phyloP scores from a whole-genome alignment of 495 filamentous ascomycete species.

The Penicillium daleae region DNA sequence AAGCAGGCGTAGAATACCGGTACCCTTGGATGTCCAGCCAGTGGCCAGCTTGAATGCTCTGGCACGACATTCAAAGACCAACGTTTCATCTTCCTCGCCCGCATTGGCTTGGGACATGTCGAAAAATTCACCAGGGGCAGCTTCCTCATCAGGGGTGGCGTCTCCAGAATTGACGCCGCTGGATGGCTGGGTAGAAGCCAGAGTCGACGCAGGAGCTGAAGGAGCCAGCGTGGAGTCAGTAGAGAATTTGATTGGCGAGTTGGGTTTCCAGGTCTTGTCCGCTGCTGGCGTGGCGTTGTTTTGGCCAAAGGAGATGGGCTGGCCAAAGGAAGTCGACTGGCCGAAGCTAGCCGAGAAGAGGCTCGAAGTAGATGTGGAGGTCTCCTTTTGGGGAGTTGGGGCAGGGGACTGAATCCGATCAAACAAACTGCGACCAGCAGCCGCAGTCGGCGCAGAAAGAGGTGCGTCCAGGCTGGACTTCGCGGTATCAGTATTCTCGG shows the following conservation, averaged over 20 bases:
- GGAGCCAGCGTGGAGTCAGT: conserved; percentile 24
- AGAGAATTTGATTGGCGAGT: conserved; percentile 55
- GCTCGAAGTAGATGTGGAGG: conserved; percentile 30
- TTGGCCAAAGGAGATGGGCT: neutral
- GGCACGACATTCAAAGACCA: conserved; percentile 63
- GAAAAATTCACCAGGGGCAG: conserved; percentile 55
- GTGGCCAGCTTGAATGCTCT: conserved; percentile 59
- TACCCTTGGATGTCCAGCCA: conserved; percentile 62
- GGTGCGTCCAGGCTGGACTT: conserved; percentile 35
- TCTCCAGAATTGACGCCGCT: conserved; percentile 55
- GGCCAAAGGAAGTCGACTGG: neutral
- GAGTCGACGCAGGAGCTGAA: conserved; percentile 39
- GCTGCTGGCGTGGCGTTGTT: conserved; percentile 22
- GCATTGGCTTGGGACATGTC: conserved; percentile 64
- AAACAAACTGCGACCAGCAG: conserved; percentile 58
- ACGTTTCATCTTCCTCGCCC: conserved; percentile 72
- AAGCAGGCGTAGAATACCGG: conserved; percentile 68
- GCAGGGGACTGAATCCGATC: conserved; percentile 53
- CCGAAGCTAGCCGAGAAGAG: conserved; percentile 26
- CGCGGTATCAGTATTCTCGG: conserved; percentile 28
- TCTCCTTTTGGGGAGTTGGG: conserved; percentile 25
- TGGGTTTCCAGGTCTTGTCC: conserved; percentile 59
- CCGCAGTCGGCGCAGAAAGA: conserved; percentile 34
- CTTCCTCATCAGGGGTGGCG: conserved; percentile 57
- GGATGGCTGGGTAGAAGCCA: conserved; percentile 38